Evolutionary conservation across 768 basidiomycete species (phyloP).

Genomic region (Russula griseocarnosa): DNA sequence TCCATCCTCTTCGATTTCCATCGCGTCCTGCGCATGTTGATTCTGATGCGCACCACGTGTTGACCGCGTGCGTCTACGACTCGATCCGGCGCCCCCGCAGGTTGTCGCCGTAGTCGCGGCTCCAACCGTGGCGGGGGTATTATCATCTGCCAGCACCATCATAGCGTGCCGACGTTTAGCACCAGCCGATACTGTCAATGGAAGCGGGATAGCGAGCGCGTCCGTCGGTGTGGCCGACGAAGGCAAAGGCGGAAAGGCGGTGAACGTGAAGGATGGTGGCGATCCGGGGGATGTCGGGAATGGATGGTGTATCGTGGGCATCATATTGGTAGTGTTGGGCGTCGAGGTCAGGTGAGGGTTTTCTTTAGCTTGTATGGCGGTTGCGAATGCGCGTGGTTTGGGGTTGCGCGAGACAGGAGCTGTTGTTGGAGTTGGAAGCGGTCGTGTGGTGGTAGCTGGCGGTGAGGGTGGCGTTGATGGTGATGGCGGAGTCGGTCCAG

Average conservation of each 20-base stretch:
- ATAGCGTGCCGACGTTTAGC: conserved; percentile 73
- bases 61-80: conserved; percentile 57
- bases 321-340: background rate
- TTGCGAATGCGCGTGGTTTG: conserved; percentile 26
- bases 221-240: conserved; percentile 32
- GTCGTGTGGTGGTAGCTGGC: conserved; percentile 25
- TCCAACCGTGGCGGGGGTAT: conserved; percentile 37
- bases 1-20: conserved; percentile 75
- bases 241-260: conserved; percentile 28
- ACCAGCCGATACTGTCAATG: conserved; percentile 44
- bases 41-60: conserved; percentile 40
- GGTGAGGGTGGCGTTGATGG: conserved; percentile 35
- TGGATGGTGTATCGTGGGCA: conserved; percentile 22
- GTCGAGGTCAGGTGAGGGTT: conserved; percentile 13
- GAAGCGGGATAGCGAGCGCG: conserved; percentile 25
- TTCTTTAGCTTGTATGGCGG: conserved; percentile 19
- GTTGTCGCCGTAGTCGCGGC: conserved; percentile 36
- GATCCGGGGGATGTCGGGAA: conserved; percentile 20
- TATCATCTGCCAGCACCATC: conserved; percentile 67
- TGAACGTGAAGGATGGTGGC: conserved; percentile 32
- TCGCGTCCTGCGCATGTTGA: conserved; percentile 44
- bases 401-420: conserved; percentile 25
- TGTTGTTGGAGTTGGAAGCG: conserved; percentile 20
- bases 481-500: conserved; percentile 22
- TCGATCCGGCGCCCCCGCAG: conserved; percentile 34